A percentile compares a stretch with the other conserved stretches of the same genome.
These are phyloP conservation scores for Solanum clarkiae DNA, from an alignment of 257 asterid species.

Conservation along the genomic window DNA sequence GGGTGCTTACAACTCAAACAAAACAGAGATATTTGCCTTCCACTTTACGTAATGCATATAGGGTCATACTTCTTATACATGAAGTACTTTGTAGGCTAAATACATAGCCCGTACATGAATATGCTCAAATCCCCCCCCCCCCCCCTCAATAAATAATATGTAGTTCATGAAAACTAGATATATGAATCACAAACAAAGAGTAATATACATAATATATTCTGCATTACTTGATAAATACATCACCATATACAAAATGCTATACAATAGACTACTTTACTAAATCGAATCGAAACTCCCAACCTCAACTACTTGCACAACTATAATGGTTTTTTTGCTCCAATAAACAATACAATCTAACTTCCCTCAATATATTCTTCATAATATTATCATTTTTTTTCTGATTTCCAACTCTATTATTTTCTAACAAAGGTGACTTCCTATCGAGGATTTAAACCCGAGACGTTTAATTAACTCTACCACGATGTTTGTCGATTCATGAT, in stretches of 20 bases:
- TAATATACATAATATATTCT: not conserved
- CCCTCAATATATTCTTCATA: not conserved
- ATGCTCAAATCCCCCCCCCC: no score
- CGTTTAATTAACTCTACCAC: fast-evolving
- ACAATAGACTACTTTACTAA: not conserved
- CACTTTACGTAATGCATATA: no score
- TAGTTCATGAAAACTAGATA: not conserved
- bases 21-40: not conserved
- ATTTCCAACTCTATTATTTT: fast-evolving
- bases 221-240: not conserved
- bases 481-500: fast-evolving
- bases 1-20: not conserved
- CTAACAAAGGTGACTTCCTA: fast-evolving
- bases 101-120: no score
- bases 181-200: not conserved
- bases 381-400: no score
- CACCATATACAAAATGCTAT: not conserved
- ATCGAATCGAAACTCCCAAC: not conserved
- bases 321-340: not conserved
- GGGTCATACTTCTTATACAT: no score
- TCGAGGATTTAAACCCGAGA: fast-evolving
- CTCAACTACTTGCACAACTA: not conserved
- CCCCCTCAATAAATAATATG: not conserved
- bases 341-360: not conserved
- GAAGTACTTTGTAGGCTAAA: no score